Evolutionary conservation across 805 yeast species (phyloP).

Genomic region (Middelhovenomyces tepae): DNA sequence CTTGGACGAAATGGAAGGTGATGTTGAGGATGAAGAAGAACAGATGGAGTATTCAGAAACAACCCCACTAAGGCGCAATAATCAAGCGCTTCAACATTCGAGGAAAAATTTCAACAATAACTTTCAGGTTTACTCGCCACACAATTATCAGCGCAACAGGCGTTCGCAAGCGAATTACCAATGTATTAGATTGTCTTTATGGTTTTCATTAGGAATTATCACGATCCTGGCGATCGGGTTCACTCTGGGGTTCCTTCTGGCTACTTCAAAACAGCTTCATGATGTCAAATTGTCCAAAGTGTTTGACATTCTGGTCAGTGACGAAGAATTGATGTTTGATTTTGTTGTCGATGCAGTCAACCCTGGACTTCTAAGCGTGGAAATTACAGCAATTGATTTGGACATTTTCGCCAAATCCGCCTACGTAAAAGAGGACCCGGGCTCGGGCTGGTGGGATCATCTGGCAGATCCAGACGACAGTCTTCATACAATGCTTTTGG

Average conservation of each 20-base stretch:
- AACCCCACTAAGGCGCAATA: slow-evolving; percentile 23
- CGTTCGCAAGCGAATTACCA: slow-evolving; percentile 11
- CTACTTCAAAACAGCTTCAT: slow-evolving; percentile 76
- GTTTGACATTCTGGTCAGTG: slow-evolving; percentile 65
- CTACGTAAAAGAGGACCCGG: slow-evolving; percentile 13
- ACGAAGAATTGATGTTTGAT: slow-evolving; percentile 78
- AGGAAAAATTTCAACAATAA: no score
- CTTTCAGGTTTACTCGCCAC: slow-evolving; percentile 47
- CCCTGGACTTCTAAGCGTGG: slow-evolving; percentile 73
- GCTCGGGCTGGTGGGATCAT: slow-evolving; percentile 16
- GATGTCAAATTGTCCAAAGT: slow-evolving; percentile 54
- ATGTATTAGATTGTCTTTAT: slow-evolving; percentile 24
- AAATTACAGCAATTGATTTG: slow-evolving; percentile 55
- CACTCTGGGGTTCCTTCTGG: slow-evolving; percentile 72
- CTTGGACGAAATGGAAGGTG: slow-evolving; percentile 40
- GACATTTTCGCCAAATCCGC: slow-evolving; percentile 60
- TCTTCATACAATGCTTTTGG: slow-evolving; percentile 65
- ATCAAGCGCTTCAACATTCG: slow-evolving; percentile 15
- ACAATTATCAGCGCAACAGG: slow-evolving; percentile 28
- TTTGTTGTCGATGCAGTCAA: slow-evolving; percentile 71
- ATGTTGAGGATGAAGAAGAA: slow-evolving; percentile 25
- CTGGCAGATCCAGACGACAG: slow-evolving; percentile 12
- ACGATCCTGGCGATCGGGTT: slow-evolving; percentile 47
- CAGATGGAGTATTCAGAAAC: slow-evolving; percentile 24
- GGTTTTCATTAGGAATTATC: slow-evolving; percentile 24